These are phyloP conservation scores for Zelopaecilomyces penicillatus DNA, from an alignment of 2,329 filamentous ascomycete genomes.

Conservation along the genomic window DNA sequence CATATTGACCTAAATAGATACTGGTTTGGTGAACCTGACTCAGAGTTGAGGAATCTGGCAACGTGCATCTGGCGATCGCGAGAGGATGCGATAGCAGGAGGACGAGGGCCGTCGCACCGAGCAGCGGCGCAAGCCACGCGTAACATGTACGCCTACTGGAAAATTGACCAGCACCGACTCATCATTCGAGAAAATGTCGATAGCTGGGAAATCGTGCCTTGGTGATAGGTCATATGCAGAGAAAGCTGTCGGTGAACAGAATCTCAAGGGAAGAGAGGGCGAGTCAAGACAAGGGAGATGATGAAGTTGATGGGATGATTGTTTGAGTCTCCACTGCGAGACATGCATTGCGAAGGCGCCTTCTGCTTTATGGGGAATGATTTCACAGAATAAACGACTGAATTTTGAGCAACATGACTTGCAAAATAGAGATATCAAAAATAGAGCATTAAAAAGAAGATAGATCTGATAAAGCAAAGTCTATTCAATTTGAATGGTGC, in stretches of 20 bases:
- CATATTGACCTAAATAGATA: conserved; percentile 45
- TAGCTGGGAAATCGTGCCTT: conserved; percentile 56
- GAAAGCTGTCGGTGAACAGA: too few species aligned
- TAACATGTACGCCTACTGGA: conserved; percentile 58
- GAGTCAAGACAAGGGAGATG: background rate
- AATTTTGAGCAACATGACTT: too few species aligned
- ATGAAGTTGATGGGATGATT: background rate
- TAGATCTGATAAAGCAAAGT: too few species aligned
- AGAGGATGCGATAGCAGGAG: conserved; percentile 51
- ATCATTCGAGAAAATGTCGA: conserved; percentile 56
- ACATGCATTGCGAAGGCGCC: too few species aligned
- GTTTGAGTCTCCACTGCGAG: too few species aligned
- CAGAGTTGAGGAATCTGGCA: conserved; percentile 66
- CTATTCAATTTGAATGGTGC: too few species aligned
- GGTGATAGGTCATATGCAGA: conserved; percentile 25
- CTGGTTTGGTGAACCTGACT: conserved; percentile 75
- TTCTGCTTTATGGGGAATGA: too few species aligned
- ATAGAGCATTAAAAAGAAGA: too few species aligned
- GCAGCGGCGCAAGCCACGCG: conserved; percentile 58
- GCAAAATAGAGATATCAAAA: too few species aligned
- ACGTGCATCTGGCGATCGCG: conserved; percentile 63
- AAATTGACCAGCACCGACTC: conserved; percentile 62
- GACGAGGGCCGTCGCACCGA: conserved; percentile 49
- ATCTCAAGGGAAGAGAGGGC: background rate
- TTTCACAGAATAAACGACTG: too few species aligned